A percentile compares a stretch with the other conserved stretches of the same genome.
These are phyloP conservation scores for Coemansia sp. DNA, from an alignment of 192 early-diverging fungal species.

Conservation along the genomic window DNA sequence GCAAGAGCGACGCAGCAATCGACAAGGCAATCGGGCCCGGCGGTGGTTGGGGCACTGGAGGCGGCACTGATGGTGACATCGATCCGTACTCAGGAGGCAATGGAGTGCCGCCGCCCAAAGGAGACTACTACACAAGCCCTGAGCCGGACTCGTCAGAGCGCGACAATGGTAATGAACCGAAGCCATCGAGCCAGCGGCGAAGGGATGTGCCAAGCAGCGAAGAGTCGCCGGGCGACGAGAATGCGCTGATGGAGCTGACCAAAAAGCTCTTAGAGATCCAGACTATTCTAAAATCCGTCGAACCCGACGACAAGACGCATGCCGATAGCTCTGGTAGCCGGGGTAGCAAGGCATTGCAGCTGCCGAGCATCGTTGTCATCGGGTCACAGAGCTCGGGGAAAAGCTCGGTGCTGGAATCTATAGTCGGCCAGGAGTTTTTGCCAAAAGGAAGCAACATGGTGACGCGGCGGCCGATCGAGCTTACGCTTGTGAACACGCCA, in stretches of 20 bases:
- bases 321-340: conserved; percentile 13
- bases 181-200: background rate
- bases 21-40: conserved; percentile 33
- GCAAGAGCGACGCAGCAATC: background rate
- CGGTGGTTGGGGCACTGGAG: conserved; percentile 21
- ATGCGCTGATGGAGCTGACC: conserved; percentile 67
- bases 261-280: conserved; percentile 95
- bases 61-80: conserved; percentile 7
- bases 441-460: conserved; percentile 89
- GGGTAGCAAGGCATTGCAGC: conserved; percentile 68
- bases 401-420: conserved; percentile 84
- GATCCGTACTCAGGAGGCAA: conserved; percentile 23
- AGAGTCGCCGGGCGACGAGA: conserved; percentile 45
- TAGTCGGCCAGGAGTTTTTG: conserved; percentile 83
- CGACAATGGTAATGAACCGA: conserved; percentile 3
- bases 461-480: conserved; percentile 79
- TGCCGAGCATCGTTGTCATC: conserved; percentile 90
- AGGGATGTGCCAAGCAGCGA: conserved; percentile 23
- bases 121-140: conserved; percentile 53
- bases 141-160: conserved; percentile 17
- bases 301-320: conserved; percentile 21
- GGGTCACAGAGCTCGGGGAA: conserved; percentile 87
- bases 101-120: conserved; percentile 37
- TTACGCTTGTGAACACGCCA: conserved; percentile 83
- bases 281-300: conserved; percentile 88